Percentiles rank a stretch among this genome's conserved stretches.
These are phyloP conservation scores for Wickerhamiella musiphila DNA, from an alignment of 805 yeast species.

Conservation along the genomic window DNA sequence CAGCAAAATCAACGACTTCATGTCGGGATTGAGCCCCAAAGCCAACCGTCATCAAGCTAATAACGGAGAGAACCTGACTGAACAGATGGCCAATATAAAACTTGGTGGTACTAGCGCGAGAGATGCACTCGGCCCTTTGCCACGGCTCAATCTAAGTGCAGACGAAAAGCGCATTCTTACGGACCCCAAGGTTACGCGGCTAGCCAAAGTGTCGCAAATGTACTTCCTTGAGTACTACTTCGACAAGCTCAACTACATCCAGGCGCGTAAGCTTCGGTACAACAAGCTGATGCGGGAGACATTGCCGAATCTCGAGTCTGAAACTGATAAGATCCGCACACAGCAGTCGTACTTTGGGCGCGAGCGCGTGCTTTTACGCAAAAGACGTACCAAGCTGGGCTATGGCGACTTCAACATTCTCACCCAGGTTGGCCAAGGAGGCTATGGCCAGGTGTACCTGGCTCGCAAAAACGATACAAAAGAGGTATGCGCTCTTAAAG, in stretches of 20 bases:
- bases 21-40: constrained; percentile 4
- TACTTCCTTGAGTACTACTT: constrained; percentile 90
- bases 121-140: constrained; percentile 1
- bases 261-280: constrained; percentile 70
- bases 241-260: constrained; percentile 85
- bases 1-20: constrained; percentile 2
- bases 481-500: constrained; percentile 89
- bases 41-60: too few relatives aligned
- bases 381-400: constrained; percentile 78
- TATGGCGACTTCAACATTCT: constrained; percentile 92
- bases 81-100: not conserved
- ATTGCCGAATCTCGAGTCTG: constrained; percentile 18
- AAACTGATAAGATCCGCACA: constrained; percentile 31
- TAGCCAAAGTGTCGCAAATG: constrained; percentile 83
- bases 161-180: constrained; percentile 32
- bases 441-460: constrained; percentile 95
- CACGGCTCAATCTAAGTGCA: constrained; percentile 3
- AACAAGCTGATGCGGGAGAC: constrained; percentile 43
- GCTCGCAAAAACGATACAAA: constrained; percentile 88
- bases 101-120: too few relatives aligned
- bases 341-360: constrained; percentile 72
- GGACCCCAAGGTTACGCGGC: constrained; percentile 60
- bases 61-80: not conserved
- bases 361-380: constrained; percentile 70
- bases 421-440: constrained; percentile 99